Evolutionary conservation across 768 basidiomycete species (phyloP), one percentile per base, ranked within the genome.

Genomic region (Candolleomyces eurysporus): DNA sequence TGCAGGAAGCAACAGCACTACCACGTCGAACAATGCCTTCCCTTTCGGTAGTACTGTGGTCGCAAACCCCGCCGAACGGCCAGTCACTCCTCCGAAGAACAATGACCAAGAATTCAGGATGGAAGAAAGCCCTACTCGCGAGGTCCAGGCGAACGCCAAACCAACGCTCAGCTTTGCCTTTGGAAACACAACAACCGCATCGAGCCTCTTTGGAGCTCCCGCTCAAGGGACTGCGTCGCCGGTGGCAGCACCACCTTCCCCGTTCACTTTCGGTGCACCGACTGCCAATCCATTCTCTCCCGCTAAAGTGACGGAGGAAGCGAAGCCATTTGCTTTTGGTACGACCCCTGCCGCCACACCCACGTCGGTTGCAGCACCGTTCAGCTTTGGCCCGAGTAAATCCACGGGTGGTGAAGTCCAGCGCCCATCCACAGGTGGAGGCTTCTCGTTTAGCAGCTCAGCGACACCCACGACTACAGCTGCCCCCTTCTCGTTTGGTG

Each of bases 91-190:
- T 10, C 90, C 90, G 4, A 81, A 76, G 67, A 84, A 78, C 60
- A 76, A 78, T 39, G 87, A 86, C 49, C 81, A 86, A 53, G 90
- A 90, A 61, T 83, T 89, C 64, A 83, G 75, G 59, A 92, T 92
- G 91, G 91, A 92, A 45, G 91, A 92, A 72, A 92, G 91, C 65
- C 91, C 91, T 1, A 85, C 83, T 3, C 79, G 89, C 61, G 87
- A 88, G 9, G 74, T 84, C 67, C 82, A 82, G 52, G 64, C 74
- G 22, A 83, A 79, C 62, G 74, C 75, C 59, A 75, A 75, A 49
- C 76, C 82, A 19, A 75, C 77, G 4, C 72, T 79, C 11, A 76
- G 74, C 45, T 87, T 89, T 66, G 68, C 81, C 0, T 88, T 89
- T 64, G 70, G 70, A 31, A 65, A 62, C 26, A 50, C 68, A 9